A percentile compares a stretch with the other conserved stretches of the same genome.
phyloP scores from a whole-genome alignment of 495 filamentous ascomycete genomes.

The Hypoxylon crocopeplum region DNA sequence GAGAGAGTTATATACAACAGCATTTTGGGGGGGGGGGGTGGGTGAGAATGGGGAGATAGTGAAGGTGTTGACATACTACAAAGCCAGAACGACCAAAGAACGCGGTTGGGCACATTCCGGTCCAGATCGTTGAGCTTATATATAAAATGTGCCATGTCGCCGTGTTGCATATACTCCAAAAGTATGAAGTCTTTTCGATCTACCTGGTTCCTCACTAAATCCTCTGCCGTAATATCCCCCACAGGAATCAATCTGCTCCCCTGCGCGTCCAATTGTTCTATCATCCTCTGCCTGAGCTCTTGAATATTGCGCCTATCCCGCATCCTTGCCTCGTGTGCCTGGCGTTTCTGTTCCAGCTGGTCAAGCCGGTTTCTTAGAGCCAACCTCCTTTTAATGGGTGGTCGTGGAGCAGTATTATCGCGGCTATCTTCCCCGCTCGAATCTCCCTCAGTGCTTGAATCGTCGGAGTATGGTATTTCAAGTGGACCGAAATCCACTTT shows the following conservation, averaged over 20 bases:
- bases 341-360: too few species aligned
- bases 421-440: constrained; percentile 5
- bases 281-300: too few species aligned
- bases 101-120: constrained; percentile 11
- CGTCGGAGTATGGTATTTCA: background rate
- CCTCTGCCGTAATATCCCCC: too few species aligned
- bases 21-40: too few species aligned
- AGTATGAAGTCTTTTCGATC: constrained; percentile 14
- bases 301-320: too few species aligned
- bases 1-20: too few species aligned
- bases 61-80: constrained; percentile 17
- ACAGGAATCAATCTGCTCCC: too few species aligned
- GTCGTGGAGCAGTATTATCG: background rate
- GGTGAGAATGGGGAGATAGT: too few species aligned
- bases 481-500: background rate
- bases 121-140: background rate
- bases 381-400: background rate
- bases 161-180: constrained; percentile 15
- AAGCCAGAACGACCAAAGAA: constrained; percentile 34
- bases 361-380: background rate
- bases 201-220: too few species aligned
- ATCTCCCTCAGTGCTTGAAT: constrained; percentile 1
- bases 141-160: constrained; percentile 16
- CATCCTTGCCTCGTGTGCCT: too few species aligned
- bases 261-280: too few species aligned